Evolutionary conservation across 441 rosid species (phyloP).

Genomic region (Arabidopsis lyrata): DNA sequence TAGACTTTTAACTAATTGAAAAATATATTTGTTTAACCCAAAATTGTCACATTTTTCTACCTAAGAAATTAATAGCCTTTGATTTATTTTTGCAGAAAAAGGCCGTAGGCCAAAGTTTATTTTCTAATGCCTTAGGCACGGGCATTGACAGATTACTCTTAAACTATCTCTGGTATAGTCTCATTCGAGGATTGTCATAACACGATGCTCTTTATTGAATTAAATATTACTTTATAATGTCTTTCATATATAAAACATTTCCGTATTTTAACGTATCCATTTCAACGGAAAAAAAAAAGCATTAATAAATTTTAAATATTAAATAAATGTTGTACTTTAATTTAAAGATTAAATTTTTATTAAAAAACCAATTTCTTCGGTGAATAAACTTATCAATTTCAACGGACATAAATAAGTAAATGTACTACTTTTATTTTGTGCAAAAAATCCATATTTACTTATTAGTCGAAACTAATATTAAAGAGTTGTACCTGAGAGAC

Average conservation of each 20-base stretch:
- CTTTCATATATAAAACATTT: neutral
- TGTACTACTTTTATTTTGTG: no score
- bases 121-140: no score
- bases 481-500: neutral
- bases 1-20: no score
- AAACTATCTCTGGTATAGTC: neutral
- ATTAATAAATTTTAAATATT: neutral
- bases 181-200: neutral
- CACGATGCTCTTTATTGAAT: neutral
- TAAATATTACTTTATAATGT: neutral
- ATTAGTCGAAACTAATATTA: neutral
- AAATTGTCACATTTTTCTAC: no score
- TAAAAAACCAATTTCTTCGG: neutral
- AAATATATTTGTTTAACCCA: no score
- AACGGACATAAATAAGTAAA: no score
- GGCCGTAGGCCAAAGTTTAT: no score
- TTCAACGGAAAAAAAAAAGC: slow-evolving; percentile 13
- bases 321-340: neutral
- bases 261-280: neutral
- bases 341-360: neutral
- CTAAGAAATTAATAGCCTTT: no score
- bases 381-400: neutral
- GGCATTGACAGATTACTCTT: neutral
- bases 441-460: neutral
- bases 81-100: no score